These are phyloP conservation scores for Scenedesmus sp. DNA, from an alignment of 163 green algal species.

Conservation along the genomic window DNA sequence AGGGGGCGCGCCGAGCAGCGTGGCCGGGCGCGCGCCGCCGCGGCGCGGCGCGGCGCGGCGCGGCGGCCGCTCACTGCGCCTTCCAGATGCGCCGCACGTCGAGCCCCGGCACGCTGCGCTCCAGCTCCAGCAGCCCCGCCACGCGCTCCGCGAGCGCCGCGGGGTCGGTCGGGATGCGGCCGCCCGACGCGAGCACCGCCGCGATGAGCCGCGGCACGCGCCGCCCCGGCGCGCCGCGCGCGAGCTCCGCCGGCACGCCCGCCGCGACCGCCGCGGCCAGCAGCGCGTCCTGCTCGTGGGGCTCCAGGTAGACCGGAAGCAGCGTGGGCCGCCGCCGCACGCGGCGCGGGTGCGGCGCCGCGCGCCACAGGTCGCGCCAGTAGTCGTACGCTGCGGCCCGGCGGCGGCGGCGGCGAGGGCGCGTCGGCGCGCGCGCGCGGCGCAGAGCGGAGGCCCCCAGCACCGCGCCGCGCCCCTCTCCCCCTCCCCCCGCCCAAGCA, in stretches of 20 bases:
- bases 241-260: neutral
- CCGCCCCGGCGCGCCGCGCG: neutral
- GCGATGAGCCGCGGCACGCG: neutral
- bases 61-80: constrained; percentile 11
- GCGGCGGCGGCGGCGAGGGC: neutral
- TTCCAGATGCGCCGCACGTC: constrained; percentile 19
- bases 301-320: constrained; percentile 27
- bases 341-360: neutral
- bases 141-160: neutral
- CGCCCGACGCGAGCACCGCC: neutral
- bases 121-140: constrained; percentile 12
- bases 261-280: constrained; percentile 26
- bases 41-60: neutral
- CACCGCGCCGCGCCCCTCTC: no score
- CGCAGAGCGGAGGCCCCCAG: no score
- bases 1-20: neutral
- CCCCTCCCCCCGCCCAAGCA: neutral
- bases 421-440: no score
- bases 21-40: neutral
- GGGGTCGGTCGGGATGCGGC: constrained; percentile 20
- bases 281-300: constrained; percentile 25
- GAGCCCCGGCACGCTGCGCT: constrained; percentile 1
- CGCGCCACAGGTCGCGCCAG: constrained; percentile 27
- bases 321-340: neutral
- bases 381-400: constrained; percentile 22